Conservation (phyloP, 2,329 filamentous ascomycete species). For the Pestalotiopsis sp. region DNA sequence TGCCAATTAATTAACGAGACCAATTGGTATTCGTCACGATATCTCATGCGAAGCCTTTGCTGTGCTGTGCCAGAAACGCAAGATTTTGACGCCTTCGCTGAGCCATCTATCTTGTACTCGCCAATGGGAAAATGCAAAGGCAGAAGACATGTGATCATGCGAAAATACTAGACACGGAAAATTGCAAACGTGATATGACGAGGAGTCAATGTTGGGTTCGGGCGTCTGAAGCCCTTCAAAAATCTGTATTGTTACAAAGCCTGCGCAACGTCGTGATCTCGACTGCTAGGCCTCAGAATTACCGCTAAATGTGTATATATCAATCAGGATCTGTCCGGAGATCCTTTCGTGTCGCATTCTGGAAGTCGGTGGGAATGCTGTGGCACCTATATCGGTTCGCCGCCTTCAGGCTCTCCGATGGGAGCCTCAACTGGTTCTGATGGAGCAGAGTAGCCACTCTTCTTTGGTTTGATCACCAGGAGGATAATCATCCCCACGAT, state of each 20-base stretch:
- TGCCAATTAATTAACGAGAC: no score
- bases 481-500: constrained; percentile 88
- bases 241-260: constrained; percentile 12
- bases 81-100: no score
- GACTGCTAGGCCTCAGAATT: neutral
- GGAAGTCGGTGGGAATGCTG: neutral
- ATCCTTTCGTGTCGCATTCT: neutral
- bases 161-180: neutral
- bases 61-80: no score
- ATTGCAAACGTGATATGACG: neutral
- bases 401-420: constrained; percentile 11
- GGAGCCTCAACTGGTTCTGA: constrained; percentile 9
- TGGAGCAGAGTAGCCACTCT: constrained; percentile 25
- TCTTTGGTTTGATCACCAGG: constrained; percentile 78
- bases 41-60: no score
- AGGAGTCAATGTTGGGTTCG: neutral
- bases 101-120: neutral
- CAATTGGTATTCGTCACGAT: no score
- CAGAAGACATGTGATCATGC: neutral
- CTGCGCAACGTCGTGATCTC: neutral
- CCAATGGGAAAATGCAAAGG: neutral
- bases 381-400: neutral
- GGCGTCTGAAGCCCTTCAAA: neutral
- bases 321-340: neutral
- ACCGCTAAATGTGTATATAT: constrained; percentile 10